Conservation (phyloP, 257 asterid genomes). For the Ilex asprella region DNA sequence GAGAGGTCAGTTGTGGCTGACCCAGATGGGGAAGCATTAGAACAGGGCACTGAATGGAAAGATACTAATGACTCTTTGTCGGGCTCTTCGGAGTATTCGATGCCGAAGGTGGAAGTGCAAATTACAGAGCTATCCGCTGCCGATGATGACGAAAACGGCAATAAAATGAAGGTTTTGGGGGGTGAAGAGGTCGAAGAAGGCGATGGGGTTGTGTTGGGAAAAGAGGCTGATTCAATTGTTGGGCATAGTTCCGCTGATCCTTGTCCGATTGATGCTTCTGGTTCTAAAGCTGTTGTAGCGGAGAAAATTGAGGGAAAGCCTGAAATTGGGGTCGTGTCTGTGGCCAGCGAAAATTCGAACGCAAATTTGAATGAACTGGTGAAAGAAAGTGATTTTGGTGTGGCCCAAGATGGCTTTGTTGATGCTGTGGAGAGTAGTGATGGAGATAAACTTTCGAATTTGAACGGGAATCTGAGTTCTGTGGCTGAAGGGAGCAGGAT, state of each 20-base stretch:
- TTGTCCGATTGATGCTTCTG: conserved; percentile 9
- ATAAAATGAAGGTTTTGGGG: conserved; percentile 12
- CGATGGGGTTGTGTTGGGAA: conserved; percentile 15
- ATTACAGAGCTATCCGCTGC: conserved; percentile 1
- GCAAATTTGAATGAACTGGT: conserved; percentile 6
- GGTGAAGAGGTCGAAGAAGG: conserved; percentile 22
- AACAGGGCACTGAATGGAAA: conserved; percentile 10
- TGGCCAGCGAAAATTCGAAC: background rate
- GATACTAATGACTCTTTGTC: conserved; percentile 20
- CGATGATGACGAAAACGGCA: conserved; percentile 28
- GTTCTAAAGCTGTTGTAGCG: background rate
- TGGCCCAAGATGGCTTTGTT: background rate
- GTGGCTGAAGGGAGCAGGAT: background rate
- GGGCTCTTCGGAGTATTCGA: conserved; percentile 12
- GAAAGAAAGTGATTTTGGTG: conserved; percentile 13
- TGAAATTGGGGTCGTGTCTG: background rate
- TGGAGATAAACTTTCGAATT: background rate
- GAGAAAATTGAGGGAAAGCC: conserved; percentile 11
- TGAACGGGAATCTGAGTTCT: no score
- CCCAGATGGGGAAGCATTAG: conserved; percentile 12
- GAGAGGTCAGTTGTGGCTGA: conserved; percentile 23
- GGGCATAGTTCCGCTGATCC: conserved; percentile 8
- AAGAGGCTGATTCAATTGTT: conserved; percentile 7
- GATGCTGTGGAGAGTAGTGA: background rate
- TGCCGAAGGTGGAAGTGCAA: conserved; percentile 9